These are phyloP conservation scores for Sugiyamaella valdiviana DNA, from an alignment of 805 yeast genomes.

Conservation along the genomic window DNA sequence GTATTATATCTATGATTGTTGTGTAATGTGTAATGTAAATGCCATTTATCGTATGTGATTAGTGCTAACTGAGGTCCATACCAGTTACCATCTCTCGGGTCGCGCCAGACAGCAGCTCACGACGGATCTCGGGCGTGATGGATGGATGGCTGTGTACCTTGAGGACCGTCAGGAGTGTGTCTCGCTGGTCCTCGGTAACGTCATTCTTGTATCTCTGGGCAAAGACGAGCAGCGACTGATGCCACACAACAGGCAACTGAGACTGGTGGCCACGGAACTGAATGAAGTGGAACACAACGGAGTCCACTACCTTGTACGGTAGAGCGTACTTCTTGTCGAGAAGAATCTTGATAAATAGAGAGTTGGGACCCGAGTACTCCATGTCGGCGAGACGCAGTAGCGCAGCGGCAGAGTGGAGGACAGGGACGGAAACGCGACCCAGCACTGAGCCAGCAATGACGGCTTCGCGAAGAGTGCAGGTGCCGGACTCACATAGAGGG, in stretches of 20 bases:
- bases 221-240: constrained; percentile 87
- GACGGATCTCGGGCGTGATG: constrained; percentile 89
- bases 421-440: constrained; percentile 86
- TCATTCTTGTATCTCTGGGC: constrained; percentile 96
- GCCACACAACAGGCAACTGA: constrained; percentile 92
- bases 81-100: constrained; percentile 16
- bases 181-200: constrained; percentile 97
- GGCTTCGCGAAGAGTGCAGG: constrained; percentile 86
- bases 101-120: constrained; percentile 84
- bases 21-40: neutral
- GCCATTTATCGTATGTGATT: too few species aligned
- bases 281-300: constrained; percentile 89
- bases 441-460: constrained; percentile 90
- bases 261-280: constrained; percentile 52
- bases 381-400: constrained; percentile 72
- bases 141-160: constrained; percentile 84
- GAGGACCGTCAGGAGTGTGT: constrained; percentile 82
- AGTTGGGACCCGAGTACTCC: constrained; percentile 82
- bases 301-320: constrained; percentile 94
- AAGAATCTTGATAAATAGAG: constrained; percentile 82
- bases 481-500: constrained; percentile 78
- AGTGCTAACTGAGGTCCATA: constrained; percentile 18
- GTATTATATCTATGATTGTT: neutral
- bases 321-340: constrained; percentile 93
- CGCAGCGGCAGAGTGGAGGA: constrained; percentile 93